phyloP scores from a whole-genome alignment of 2,329 filamentous ascomycete species.

The Malbranchea zuffiana region DNA sequence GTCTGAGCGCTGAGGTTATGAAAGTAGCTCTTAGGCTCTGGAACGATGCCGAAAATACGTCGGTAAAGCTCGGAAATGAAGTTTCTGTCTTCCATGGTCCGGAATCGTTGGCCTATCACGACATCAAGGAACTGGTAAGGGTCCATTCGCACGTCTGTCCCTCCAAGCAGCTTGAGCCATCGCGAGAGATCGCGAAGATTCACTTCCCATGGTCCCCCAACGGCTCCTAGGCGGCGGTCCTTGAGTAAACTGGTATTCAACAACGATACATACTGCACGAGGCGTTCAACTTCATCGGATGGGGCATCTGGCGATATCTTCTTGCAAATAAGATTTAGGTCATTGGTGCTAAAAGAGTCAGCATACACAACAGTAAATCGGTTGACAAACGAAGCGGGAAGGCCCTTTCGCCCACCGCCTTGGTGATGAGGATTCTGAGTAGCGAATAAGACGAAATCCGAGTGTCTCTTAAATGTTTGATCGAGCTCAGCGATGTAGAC shows the following conservation, averaged over 20 bases:
- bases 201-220: slow-evolving; percentile 83
- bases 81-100: slow-evolving; percentile 56
- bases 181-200: slow-evolving; percentile 83
- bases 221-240: slow-evolving; percentile 42
- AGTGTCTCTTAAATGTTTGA: slow-evolving; percentile 82
- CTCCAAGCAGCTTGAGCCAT: slow-evolving; percentile 66
- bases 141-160: slow-evolving; percentile 49
- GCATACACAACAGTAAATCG: slow-evolving; percentile 97
- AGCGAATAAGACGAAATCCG: slow-evolving; percentile 86
- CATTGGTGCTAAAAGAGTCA: slow-evolving; percentile 71
- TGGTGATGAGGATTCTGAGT: slow-evolving; percentile 97
- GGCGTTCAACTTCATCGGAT: slow-evolving; percentile 47
- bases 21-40: slow-evolving; percentile 52
- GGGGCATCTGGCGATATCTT: slow-evolving; percentile 61
- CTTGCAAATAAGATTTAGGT: slow-evolving; percentile 70
- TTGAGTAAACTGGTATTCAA: slow-evolving; percentile 61
- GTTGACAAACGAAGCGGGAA: slow-evolving; percentile 94
- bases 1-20: slow-evolving; percentile 55
- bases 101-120: slow-evolving; percentile 79
- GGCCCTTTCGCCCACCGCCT: slow-evolving; percentile 84
- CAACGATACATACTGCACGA: slow-evolving; percentile 72
- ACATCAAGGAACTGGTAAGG: slow-evolving; percentile 68
- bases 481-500: slow-evolving; percentile 93
- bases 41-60: slow-evolving; percentile 46
- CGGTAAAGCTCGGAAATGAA: slow-evolving; percentile 57